These are phyloP conservation scores for Acmispon strigosus DNA, from an alignment of 306 rosid genomes.

Conservation along the genomic window DNA sequence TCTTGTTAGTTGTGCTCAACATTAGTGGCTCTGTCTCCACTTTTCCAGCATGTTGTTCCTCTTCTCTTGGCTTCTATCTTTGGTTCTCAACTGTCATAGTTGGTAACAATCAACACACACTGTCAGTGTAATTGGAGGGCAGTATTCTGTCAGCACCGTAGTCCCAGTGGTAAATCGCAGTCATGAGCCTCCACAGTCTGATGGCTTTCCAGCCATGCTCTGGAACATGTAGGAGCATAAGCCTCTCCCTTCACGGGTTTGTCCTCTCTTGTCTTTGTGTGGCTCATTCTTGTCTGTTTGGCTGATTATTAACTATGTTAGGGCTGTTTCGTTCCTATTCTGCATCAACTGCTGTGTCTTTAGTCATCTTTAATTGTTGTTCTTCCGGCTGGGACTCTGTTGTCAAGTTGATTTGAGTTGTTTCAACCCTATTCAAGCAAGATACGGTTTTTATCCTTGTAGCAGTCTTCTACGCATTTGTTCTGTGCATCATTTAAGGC, in stretches of 20 bases:
- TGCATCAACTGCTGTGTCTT: not conserved
- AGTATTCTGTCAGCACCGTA: not conserved
- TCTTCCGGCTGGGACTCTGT: not conserved
- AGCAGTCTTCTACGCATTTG: not conserved
- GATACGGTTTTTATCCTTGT: not conserved
- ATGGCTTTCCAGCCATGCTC: not conserved
- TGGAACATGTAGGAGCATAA: not conserved
- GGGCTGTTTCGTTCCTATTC: not conserved
- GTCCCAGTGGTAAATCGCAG: not conserved
- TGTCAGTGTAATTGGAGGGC: not conserved
- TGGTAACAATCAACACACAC: not conserved
- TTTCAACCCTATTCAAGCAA: not conserved
- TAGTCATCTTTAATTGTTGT: not conserved
- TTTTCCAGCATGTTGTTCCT: not conserved
- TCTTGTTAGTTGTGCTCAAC: not conserved
- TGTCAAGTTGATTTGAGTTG: not conserved
- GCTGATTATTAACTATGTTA: not conserved
- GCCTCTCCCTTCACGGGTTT: not conserved
- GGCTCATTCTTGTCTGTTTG: not conserved
- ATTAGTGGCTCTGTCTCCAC: not conserved
- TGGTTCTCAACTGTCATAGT: not conserved
- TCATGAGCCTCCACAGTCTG: not conserved
- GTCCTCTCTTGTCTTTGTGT: not conserved
- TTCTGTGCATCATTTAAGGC: not conserved
- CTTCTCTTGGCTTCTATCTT: not conserved